phyloP scores from a whole-genome alignment of 495 filamentous ascomycete genomes.

The Talaromyces ruber region DNA sequence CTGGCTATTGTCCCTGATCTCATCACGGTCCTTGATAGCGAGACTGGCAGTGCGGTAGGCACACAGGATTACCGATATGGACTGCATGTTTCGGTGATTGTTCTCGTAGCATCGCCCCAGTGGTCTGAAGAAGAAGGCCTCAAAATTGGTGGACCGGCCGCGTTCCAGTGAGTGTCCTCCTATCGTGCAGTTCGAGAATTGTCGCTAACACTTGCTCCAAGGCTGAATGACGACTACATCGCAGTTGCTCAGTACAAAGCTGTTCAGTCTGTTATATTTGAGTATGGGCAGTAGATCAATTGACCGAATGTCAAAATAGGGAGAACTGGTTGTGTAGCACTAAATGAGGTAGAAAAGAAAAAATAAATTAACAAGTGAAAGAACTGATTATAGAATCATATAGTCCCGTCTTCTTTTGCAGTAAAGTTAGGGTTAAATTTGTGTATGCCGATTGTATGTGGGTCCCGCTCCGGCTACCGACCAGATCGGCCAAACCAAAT shows the following conservation, averaged over 20 bases:
- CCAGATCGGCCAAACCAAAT: not conserved
- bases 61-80: slow-evolving; percentile 58
- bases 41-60: slow-evolving; percentile 51
- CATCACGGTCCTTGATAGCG: slow-evolving; percentile 51
- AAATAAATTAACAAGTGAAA: too few species aligned
- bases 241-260: too few species aligned
- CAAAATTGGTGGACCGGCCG: not conserved
- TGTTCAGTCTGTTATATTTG: too few species aligned
- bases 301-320: too few species aligned
- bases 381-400: too few species aligned
- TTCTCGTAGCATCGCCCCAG: slow-evolving; percentile 44
- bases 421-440: not conserved
- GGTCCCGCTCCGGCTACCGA: not conserved
- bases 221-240: too few species aligned
- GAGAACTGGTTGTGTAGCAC: too few species aligned
- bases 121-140: slow-evolving; percentile 16
- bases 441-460: not conserved
- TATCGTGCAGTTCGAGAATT: too few species aligned
- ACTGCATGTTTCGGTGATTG: slow-evolving; percentile 47
- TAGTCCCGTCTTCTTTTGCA: not conserved
- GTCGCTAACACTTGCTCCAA: too few species aligned
- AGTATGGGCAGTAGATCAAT: too few species aligned
- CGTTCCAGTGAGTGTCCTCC: not conserved
- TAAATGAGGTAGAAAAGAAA: too few species aligned
- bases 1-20: slow-evolving; percentile 55